phyloP scores from a whole-genome alignment of 2,329 filamentous ascomycete species.

The Metarhizium sp. region DNA sequence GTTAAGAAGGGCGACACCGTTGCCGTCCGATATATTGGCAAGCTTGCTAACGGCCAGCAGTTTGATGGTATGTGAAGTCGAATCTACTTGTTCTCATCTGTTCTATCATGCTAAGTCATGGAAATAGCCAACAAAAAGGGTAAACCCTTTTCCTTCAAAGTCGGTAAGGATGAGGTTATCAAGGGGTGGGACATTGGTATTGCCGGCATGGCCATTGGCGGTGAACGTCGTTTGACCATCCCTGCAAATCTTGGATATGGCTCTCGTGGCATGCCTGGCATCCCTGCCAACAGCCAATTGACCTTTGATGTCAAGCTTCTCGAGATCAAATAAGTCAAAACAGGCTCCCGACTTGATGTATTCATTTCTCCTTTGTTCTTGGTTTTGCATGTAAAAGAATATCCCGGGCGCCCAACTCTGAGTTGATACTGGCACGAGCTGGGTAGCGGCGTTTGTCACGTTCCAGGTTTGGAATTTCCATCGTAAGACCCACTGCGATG shows the following conservation, averaged over 20 bases:
- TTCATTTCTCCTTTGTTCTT: conserved; percentile 1
- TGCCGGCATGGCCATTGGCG: conserved; percentile 83
- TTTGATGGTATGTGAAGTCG: conserved; percentile 61
- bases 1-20: conserved; percentile 88
- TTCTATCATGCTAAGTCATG: not conserved
- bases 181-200: conserved; percentile 98
- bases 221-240: conserved; percentile 86
- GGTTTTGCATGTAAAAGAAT: conserved; percentile 3
- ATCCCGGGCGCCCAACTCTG: conserved; percentile 3
- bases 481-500: conserved; percentile 15
- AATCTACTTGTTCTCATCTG: not conserved
- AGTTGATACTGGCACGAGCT: conserved; percentile 2
- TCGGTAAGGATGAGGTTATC: conserved; percentile 91
- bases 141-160: conserved; percentile 93
- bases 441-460: conserved; percentile 8
- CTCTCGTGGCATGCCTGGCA: conserved; percentile 70
- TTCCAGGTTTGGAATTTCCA: conserved; percentile 4
- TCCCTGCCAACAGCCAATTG: conserved; percentile 84
- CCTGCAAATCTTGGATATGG: conserved; percentile 85
- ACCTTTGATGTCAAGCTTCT: conserved; percentile 86
- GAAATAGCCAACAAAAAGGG: conserved; percentile 89
- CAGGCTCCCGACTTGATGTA: not conserved
- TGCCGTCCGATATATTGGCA: conserved; percentile 96
- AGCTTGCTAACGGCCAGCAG: conserved; percentile 86
- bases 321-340: conserved; percentile 61